Evolutionary conservation across 108 stramenopile genomes (phyloP), one percentile per base, ranked within the genome.

Genomic region (Licmophora abbreviata): DNA sequence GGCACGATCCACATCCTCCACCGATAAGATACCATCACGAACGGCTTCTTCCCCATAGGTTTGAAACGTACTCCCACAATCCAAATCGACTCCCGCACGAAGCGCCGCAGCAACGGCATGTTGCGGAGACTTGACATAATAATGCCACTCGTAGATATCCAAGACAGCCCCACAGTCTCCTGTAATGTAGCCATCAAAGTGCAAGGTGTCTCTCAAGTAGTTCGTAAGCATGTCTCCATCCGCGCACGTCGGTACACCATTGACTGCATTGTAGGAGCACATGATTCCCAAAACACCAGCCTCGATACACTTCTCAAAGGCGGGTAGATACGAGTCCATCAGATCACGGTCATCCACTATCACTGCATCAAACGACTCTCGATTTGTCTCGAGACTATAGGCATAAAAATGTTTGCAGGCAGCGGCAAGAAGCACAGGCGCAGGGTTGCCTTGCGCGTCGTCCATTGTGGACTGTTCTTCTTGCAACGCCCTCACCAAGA

Each of bases 251-350:
- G 88, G 88, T 21, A 59, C 45, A 3, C 81, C 81, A 65, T 83
- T 83, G 22, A 84, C 54, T n/a, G 77, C 73, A 53, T 90, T 84
- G 71, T 90, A 90, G 21, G 65, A 59, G 48, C 88, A 85, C 88
- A 90, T 85, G 49, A 81, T 50, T 23, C 76, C 64, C 3, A 60
- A 56, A 5, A 59, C 74, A 2, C 59, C 69, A 4, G 58, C 54
- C 44, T 60, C 32, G 36, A 73, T 64, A 38, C 85, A 87, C 29
- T 64, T 69, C 30, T 76, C 44, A 47, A 87, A 88, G 1, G 79
- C 56, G n/a, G 68, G 68, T 14, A 77, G 43, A 50, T 88, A 82
- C 14, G 71, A 77, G 25, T 80, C 73, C 17, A 64, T 38, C 30
- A 79, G 46, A 41, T 87, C 85, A 12, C 59, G 42, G 3, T 51